Base-by-base conservation (phyloP, 192 early-diverging fungal genomes). In the Entomortierella lignicola region DNA sequence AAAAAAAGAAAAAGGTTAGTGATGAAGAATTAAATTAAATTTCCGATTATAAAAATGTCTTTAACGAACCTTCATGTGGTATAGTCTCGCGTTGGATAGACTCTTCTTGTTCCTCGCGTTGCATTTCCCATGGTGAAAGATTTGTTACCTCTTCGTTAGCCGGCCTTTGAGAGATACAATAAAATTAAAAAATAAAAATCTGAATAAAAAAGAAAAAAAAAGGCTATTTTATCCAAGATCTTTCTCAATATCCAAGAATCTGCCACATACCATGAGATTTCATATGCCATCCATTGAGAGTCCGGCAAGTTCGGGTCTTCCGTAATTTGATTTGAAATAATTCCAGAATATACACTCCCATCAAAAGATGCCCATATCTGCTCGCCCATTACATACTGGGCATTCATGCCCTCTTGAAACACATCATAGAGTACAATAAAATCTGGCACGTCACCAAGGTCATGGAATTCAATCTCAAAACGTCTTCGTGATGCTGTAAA, bases 381-480 rank as follows among this genome's bases (percentile, higher is more conserved):
- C 44, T 90, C 84, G 32, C 89, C 87, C 25, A 75, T 64, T 12
- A 69, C 67, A 2, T 89, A 75, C 26, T 69, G 60, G 8, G 82
- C 69, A 25, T 84, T 79, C 82, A 92, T 72, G 4, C 89, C 87
- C 21, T 85, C 80, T 32, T 86, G 84, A 63, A 91, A 94, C 0
- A 88, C 81, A 4, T 81, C 74, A 41, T 85, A 91, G 21, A 94
- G 81, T 2, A 94, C 85, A 32, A 92, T 65, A 70, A 94, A 94
- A 55, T 94, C 92, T 0, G 90, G 91, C 18, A 84, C 82, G 34
- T 87, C 89, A 11, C 90, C 91, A 44, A 88, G 87, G 63, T 94
- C 92, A 60, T 88, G 89, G 71, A 89, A 94, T 60, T 94, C 89
- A 42, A 94, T 81, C 48, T 87, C 82, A 25, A 71, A 54, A 12